These are phyloP conservation scores for Cornus kousa DNA, from an alignment of 148 eudicot species.

Conservation along the genomic window DNA sequence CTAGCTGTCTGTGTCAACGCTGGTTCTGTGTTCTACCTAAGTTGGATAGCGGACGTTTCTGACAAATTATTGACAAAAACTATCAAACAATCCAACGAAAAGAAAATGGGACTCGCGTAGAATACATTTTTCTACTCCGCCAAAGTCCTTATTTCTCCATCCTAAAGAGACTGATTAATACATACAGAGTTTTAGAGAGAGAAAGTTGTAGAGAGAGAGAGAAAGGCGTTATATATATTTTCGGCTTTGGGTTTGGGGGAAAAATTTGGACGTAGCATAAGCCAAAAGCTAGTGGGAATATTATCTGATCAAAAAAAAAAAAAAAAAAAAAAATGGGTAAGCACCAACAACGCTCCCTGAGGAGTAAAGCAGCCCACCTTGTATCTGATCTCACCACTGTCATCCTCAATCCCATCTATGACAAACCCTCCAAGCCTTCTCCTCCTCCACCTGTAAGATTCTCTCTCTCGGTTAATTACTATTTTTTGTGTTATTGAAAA, in stretches of 20 bases:
- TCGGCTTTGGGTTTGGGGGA: not conserved
- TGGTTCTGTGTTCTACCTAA: no score
- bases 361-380: conserved; percentile 73
- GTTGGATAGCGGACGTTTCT: not conserved
- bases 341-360: conserved; percentile 47
- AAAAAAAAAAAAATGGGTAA: conserved; percentile 34
- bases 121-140: not conserved
- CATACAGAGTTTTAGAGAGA: not conserved
- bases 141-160: not conserved
- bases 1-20: not conserved
- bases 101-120: not conserved
- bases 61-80: not conserved
- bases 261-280: not conserved
- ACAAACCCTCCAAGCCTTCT: conserved; percentile 53
- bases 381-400: conserved; percentile 80
- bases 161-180: no score
- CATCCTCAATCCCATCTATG: conserved; percentile 81
- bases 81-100: not conserved
- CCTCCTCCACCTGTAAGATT: conserved; percentile 24
- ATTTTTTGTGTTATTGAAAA: not conserved
- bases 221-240: not conserved
- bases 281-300: not conserved
- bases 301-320: not conserved
- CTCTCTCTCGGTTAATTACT: not conserved
- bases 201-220: not conserved